Base-by-base conservation (phyloP, 139 green algal genomes). In the Micractinium sp. region DNA sequence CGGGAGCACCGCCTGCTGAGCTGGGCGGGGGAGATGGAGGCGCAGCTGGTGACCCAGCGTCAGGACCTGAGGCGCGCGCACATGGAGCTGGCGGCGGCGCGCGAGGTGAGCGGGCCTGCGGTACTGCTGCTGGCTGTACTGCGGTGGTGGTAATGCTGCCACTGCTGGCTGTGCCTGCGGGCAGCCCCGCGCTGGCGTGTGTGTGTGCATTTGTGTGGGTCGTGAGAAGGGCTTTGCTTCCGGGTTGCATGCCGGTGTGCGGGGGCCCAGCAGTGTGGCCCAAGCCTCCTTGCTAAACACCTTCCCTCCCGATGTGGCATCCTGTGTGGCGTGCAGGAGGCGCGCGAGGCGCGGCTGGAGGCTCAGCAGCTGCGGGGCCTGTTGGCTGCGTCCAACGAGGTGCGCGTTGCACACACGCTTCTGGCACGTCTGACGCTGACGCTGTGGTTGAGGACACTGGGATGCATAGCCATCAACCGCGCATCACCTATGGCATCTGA, bases 21-120 rank as follows among this genome's bases (percentile, higher is more conserved):
- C 74, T 95, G 93, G 93, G 93, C 93, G 0, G 81, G 61, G 0
- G 92, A 94, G 38, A 90, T 95, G 29, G 92, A 94, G 77, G 76
- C 88, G 23, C 82, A 88, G 85, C 41, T 95, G 9, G 79, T 76
- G 67, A 82, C 80, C 41, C 92, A 95, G 88, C 71, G 90, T 41
- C 82, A 93, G 61, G 92, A 95, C 56, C 85, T 95, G 80, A 75
- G 92, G 18, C 60, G 87, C 4, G 84, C 87, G 18, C 78, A 90
- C 47, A 92, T 95, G 86, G 93, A 95, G 81, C 88, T 95, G 56
- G 89, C 85, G 13, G 87, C 92, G 29, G 89, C 89, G 0, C 92
- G 93, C n/a, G 91, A 95, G 91, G 87, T 90, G 79, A n/a, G 61
- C 12, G 15, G 47, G n/a, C n/a, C 53, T 9, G 60, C 35, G 29